phyloP scores from a whole-genome alignment of 108 stramenopile species.

The Nitzschia sp. region DNA sequence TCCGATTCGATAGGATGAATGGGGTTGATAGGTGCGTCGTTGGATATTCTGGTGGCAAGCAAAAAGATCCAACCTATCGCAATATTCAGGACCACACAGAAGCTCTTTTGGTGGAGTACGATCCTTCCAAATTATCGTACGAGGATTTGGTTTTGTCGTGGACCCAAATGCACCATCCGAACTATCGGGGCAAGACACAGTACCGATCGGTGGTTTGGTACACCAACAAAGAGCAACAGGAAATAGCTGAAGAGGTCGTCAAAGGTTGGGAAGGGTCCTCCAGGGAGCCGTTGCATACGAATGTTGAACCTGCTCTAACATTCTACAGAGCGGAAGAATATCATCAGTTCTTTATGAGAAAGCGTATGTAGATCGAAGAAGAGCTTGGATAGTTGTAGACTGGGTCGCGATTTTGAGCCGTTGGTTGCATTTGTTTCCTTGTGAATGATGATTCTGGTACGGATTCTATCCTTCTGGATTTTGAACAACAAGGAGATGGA shows the following conservation, averaged over 20 bases:
- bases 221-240: slow-evolving; percentile 43
- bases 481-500: too few species aligned
- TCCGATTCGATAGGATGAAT: slow-evolving; percentile 27
- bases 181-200: slow-evolving; percentile 42
- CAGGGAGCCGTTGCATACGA: slow-evolving; percentile 33
- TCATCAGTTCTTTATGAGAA: slow-evolving; percentile 69
- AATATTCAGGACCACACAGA: slow-evolving; percentile 75
- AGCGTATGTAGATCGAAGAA: too few species aligned
- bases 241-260: slow-evolving; percentile 38
- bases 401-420: too few species aligned
- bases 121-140: slow-evolving; percentile 53
- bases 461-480: too few species aligned
- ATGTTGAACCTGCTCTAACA: slow-evolving; percentile 51
- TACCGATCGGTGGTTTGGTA: slow-evolving; percentile 67
- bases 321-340: slow-evolving; percentile 77
- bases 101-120: slow-evolving; percentile 66
- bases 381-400: too few species aligned
- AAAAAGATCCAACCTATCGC: slow-evolving; percentile 64
- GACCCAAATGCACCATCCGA: slow-evolving; percentile 44
- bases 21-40: slow-evolving; percentile 40
- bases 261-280: slow-evolving; percentile 27
- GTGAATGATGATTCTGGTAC: too few species aligned
- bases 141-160: slow-evolving; percentile 56
- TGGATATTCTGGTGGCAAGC: slow-evolving; percentile 64
- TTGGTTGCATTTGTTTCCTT: too few species aligned